Percentiles rank a stretch among this genome's conserved stretches.
Conservation (phyloP, 352 stramenopile species). For the Phytophthora ohioensis region DNA sequence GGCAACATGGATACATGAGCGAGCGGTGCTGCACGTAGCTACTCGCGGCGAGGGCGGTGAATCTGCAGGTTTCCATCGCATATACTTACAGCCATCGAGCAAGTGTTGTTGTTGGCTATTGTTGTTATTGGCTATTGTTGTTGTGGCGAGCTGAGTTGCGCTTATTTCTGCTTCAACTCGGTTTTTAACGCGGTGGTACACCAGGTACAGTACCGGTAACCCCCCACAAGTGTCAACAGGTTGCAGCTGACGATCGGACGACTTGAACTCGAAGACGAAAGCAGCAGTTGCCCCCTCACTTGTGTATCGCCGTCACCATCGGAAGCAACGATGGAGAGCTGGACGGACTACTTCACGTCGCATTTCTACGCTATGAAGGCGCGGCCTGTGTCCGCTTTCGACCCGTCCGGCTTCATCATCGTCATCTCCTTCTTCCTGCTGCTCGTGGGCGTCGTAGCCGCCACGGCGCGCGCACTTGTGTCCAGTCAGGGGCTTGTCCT, state of each 20-base stretch:
- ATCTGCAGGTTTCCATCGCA: neutral
- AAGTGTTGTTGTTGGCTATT: neutral
- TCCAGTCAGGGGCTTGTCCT: conserved; percentile 52
- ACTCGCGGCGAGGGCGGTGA: neutral
- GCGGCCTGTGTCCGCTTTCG: conserved; percentile 82
- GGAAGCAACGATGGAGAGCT: conserved; percentile 61
- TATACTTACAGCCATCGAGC: neutral
- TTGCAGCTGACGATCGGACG: conserved; percentile 23
- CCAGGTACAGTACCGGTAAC: neutral
- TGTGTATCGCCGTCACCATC: conserved; percentile 13
- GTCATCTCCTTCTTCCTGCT: conserved; percentile 75
- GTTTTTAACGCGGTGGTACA: conserved; percentile 15
- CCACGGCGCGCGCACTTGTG: conserved; percentile 54
- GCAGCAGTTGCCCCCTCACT: conserved; percentile 17
- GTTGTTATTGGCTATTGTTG: conserved; percentile 3
- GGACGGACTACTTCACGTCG: conserved; percentile 75
- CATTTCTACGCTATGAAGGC: conserved; percentile 90
- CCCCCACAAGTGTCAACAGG: conserved; percentile 6
- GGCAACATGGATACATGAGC: conserved; percentile 14
- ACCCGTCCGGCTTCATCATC: conserved; percentile 89
- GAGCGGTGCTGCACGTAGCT: neutral
- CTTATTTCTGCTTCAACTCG: neutral
- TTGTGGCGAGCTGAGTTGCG: neutral
- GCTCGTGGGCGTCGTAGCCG: conserved; percentile 68
- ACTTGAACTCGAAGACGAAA: conserved; percentile 21